These are phyloP conservation scores for Helianthus tuberosus DNA, from an alignment of 129 eudicot species.

Conservation along the genomic window DNA sequence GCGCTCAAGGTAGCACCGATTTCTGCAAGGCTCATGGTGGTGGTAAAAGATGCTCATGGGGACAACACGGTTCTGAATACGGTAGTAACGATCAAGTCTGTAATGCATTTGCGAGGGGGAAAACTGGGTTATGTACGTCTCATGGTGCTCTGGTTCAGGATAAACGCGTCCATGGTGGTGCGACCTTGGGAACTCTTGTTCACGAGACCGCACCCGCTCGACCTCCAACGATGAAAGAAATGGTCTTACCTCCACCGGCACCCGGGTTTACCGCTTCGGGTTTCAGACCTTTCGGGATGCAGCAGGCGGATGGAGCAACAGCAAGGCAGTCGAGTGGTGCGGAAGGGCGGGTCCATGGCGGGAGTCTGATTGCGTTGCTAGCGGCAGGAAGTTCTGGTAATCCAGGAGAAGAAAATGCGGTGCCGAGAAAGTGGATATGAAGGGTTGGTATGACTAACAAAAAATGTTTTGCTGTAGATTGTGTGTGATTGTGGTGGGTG, in stretches of 20 bases:
- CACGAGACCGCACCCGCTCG: conserved; percentile 42
- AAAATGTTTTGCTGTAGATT: conserved; percentile 16
- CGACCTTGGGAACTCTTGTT: conserved; percentile 66
- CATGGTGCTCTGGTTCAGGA: conserved; percentile 91
- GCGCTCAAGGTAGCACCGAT: conserved; percentile 98
- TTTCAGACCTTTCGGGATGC: conserved; percentile 22
- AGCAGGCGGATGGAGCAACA: conserved; percentile 33
- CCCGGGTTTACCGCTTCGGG: conserved; percentile 32
- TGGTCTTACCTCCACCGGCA: conserved; percentile 11
- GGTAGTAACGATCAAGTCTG: conserved; percentile 59
- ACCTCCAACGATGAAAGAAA: conserved; percentile 39
- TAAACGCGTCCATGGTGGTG: conserved; percentile 95
- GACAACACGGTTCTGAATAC: conserved; percentile 70
- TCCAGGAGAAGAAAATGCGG: conserved; percentile 37
- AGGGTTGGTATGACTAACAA: background rate
- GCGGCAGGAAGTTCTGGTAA: conserved; percentile 43
- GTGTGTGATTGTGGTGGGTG: conserved; percentile 1
- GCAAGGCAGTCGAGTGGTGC: conserved; percentile 33
- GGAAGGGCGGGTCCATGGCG: conserved; percentile 97
- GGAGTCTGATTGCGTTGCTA: conserved; percentile 74
- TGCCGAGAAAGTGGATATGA: conserved; percentile 58
- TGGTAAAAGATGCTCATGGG: conserved; percentile 94
- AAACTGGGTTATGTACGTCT: conserved; percentile 74
- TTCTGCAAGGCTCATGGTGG: conserved; percentile 99
- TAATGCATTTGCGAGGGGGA: conserved; percentile 76